Percentiles rank a stretch among this genome's conserved stretches.
Evolutionary conservation across 106 monocot genomes (phyloP).

Genomic region (Dactylorhiza incarnata): DNA sequence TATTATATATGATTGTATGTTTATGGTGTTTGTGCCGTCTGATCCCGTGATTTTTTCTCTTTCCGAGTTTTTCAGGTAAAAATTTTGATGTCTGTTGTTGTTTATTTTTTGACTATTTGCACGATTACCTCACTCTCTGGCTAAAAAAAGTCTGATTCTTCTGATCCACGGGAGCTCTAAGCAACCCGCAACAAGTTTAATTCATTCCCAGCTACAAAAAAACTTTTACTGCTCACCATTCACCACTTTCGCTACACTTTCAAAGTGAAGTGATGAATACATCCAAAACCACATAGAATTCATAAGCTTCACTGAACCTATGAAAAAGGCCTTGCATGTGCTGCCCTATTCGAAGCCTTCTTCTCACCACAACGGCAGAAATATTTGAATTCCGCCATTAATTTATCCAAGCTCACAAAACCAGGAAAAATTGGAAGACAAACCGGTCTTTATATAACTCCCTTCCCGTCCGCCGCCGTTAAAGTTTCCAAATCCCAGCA

Average conservation of each 20-base stretch:
- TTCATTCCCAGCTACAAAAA: neutral
- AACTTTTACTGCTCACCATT: neutral
- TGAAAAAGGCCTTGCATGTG: conserved; percentile 10
- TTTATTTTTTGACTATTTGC: no score
- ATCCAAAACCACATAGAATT: neutral
- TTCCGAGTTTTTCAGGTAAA: no score
- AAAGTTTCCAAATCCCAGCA: neutral
- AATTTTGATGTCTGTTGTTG: no score
- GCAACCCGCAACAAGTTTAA: no score
- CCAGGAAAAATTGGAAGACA: neutral
- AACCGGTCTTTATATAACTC: neutral
- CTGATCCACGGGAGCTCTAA: no score
- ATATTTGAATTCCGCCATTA: no score
- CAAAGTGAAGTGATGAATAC: neutral
- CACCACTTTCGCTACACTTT: neutral
- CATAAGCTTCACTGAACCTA: conserved; percentile 7
- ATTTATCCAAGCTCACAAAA: neutral
- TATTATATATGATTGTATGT: no score
- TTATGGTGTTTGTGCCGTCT: no score
- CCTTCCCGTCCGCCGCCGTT: neutral
- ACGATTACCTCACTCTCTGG: no score
- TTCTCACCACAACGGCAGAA: neutral
- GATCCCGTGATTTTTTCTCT: no score
- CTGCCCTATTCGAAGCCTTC: conserved; percentile 1
- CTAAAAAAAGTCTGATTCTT: no score